phyloP scores from a whole-genome alignment of 2,329 filamentous ascomycete genomes.

The Knoxdaviesia capensis region DNA sequence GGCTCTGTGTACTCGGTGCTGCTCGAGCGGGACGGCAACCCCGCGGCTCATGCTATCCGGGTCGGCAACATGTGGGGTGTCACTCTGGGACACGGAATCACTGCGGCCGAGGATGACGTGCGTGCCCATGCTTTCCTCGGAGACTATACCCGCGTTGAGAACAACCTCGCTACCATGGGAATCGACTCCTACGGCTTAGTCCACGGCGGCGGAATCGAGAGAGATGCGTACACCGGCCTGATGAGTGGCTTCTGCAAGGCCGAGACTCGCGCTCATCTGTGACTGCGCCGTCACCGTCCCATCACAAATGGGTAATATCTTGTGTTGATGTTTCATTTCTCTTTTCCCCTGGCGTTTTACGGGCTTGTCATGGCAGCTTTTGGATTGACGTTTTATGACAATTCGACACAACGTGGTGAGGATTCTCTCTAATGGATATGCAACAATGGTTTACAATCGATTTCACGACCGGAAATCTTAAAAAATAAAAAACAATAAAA shows the following conservation, averaged over 20 bases:
- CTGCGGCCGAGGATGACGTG: constrained; percentile 14
- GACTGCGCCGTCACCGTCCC: too few species aligned
- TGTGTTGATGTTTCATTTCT: too few species aligned
- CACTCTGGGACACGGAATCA: constrained; percentile 36
- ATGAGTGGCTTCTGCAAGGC: constrained; percentile 13
- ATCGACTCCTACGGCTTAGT: constrained; percentile 18
- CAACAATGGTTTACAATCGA: too few species aligned
- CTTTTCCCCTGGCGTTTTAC: too few species aligned
- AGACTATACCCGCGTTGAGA: constrained; percentile 21
- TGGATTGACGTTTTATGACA: too few species aligned
- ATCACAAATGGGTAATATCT: too few species aligned
- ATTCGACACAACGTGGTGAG: too few species aligned
- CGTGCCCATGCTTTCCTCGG: constrained; percentile 35
- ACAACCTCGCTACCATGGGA: constrained; percentile 15
- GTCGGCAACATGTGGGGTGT: constrained; percentile 28
- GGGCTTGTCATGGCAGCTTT: too few species aligned
- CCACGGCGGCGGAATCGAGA: constrained; percentile 20
- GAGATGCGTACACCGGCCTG: constrained; percentile 17
- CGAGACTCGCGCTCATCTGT: too few species aligned
- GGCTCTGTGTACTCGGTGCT: constrained; percentile 36
- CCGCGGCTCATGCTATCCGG: constrained; percentile 27
- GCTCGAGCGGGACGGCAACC: constrained; percentile 22
- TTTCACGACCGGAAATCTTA: too few species aligned
- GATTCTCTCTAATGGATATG: too few species aligned
- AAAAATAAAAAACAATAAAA: too few species aligned